These are phyloP conservation scores for Alloteropsis semialata DNA, from an alignment of 176 grass and related monocot species.

Conservation along the genomic window DNA sequence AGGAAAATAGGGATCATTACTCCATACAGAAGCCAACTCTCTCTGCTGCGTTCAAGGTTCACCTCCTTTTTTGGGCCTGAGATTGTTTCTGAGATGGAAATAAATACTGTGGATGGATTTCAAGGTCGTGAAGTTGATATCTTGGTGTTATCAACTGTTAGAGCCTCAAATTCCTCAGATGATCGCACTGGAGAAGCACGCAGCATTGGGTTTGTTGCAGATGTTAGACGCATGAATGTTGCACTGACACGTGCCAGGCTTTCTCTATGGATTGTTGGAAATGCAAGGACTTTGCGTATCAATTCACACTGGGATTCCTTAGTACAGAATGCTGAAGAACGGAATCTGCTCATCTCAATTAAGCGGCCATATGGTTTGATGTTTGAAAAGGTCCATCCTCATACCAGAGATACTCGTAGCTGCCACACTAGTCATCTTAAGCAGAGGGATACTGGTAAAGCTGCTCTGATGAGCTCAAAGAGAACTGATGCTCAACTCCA, in stretches of 20 bases:
- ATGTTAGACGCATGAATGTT: slow-evolving; percentile 98
- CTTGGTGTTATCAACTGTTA: slow-evolving; percentile 89
- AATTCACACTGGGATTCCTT: slow-evolving; percentile 85
- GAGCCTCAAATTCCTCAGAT: slow-evolving; percentile 61
- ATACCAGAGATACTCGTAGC: slow-evolving; percentile 16
- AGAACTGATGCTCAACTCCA: not conserved
- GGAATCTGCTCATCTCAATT: slow-evolving; percentile 67
- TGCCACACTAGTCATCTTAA: slow-evolving; percentile 27
- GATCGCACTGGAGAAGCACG: slow-evolving; percentile 39
- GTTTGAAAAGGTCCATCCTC: slow-evolving; percentile 45
- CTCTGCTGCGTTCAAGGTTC: slow-evolving; percentile 68
- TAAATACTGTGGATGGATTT: slow-evolving; percentile 97
- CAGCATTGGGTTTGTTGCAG: slow-evolving; percentile 95
- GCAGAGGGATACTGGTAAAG: slow-evolving; percentile 23
- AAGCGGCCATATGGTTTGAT: slow-evolving; percentile 56
- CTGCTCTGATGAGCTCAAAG: slow-evolving; percentile 6
- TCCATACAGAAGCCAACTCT: slow-evolving; percentile 93
- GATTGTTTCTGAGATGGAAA: slow-evolving; percentile 81
- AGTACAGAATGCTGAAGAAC: slow-evolving; percentile 71
- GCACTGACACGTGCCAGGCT: slow-evolving; percentile 87
- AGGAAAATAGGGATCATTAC: slow-evolving; percentile 91
- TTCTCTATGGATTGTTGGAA: slow-evolving; percentile 93
- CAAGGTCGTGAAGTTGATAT: slow-evolving; percentile 99
- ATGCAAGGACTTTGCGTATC: slow-evolving; percentile 75
- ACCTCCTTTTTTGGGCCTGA: slow-evolving; percentile 75